Conservation (phyloP, 148 eudicot species). For the Mesembryanthemum crystallinum region DNA sequence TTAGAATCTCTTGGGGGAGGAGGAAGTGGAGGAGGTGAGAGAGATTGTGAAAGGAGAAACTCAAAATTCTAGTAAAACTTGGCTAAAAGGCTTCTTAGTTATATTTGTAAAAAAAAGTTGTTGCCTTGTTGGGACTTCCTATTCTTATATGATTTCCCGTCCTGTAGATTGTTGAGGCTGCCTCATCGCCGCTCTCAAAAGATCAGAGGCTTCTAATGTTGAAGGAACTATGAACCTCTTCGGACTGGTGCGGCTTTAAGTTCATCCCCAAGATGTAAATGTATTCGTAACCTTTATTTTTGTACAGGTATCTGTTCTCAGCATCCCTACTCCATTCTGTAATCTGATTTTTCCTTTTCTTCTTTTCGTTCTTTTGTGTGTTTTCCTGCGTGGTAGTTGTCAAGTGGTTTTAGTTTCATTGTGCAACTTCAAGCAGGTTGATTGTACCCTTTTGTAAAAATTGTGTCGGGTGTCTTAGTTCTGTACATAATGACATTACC, state of each 20-base stretch:
- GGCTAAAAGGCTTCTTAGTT: too few species aligned
- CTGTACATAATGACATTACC: constrained; percentile 5
- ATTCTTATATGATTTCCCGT: constrained; percentile 5
- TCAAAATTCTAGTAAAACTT: too few species aligned
- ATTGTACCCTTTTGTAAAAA: not conserved
- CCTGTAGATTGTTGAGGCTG: constrained; percentile 26
- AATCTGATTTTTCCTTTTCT: not conserved
- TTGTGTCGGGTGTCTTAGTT: not conserved
- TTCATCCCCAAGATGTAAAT: constrained; percentile 23
- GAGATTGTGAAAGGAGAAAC: too few species aligned
- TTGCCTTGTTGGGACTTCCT: too few species aligned
- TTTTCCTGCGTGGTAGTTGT: constrained; percentile 10
- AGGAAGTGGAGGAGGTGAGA: too few species aligned
- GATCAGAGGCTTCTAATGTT: constrained; percentile 30
- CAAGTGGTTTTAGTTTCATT: constrained; percentile 26
- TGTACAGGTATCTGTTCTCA: constrained; percentile 14
- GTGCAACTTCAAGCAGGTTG: constrained; percentile 16
- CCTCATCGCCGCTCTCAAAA: constrained; percentile 11
- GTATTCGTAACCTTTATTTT: constrained; percentile 4
- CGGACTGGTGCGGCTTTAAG: not conserved
- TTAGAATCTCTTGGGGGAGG: too few species aligned
- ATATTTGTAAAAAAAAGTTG: too few species aligned
- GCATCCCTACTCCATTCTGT: not conserved
- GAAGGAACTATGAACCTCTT: constrained; percentile 19
- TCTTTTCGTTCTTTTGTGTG: not conserved